A percentile compares a stretch with the other conserved stretches of the same genome.
Evolutionary conservation across 2,329 filamentous ascomycete genomes (phyloP).

Genomic region (Drechslerella dactyloides): DNA sequence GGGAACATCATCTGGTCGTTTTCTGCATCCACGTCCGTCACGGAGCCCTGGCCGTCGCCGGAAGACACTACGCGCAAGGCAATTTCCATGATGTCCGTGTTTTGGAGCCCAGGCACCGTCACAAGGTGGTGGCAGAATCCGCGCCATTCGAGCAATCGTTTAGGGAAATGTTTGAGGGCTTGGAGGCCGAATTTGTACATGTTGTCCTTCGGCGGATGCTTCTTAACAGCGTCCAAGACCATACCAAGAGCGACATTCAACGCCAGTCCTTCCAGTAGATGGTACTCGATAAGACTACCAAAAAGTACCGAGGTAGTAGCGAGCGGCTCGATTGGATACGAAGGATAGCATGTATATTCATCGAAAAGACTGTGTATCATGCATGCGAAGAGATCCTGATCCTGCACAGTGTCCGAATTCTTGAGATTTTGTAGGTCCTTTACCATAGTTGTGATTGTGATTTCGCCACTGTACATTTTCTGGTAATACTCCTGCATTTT

Average conservation of each 20-base stretch:
- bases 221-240: conserved; percentile 94
- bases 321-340: conserved; percentile 93
- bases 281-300: conserved; percentile 92
- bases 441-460: conserved; percentile 84
- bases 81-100: conserved; percentile 82
- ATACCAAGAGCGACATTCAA: conserved; percentile 94
- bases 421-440: conserved; percentile 86
- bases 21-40: conserved; percentile 30
- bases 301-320: conserved; percentile 96
- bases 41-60: conserved; percentile 54
- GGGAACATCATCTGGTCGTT: conserved; percentile 56
- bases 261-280: conserved; percentile 85
- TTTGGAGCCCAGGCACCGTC: conserved; percentile 79
- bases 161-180: conserved; percentile 85
- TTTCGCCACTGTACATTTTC: conserved; percentile 93
- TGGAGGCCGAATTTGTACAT: conserved; percentile 98
- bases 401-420: conserved; percentile 77
- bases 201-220: conserved; percentile 78
- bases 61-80: conserved; percentile 72
- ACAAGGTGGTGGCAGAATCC: conserved; percentile 86
- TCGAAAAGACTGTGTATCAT: conserved; percentile 99
- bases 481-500: conserved; percentile 99
- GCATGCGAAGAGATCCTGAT: conserved; percentile 95
- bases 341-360: conserved; percentile 92
- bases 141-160: conserved; percentile 89